Evolutionary conservation across 805 yeast species (phyloP).

Genomic region (Schizosaccharomyces osmophilus): DNA sequence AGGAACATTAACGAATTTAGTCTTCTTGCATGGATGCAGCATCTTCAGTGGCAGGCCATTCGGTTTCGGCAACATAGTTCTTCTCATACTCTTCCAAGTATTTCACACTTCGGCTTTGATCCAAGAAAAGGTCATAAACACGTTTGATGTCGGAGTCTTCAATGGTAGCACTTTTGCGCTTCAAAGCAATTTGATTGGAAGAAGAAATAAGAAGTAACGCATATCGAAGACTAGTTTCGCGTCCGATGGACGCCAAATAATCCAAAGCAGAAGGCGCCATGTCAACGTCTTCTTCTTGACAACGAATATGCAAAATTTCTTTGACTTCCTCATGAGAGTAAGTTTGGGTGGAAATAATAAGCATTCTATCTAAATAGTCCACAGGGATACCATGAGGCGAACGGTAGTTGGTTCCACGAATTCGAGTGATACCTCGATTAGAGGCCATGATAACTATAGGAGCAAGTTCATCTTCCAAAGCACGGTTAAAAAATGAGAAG

Average conservation of each 20-base stretch:
- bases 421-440: conserved; percentile 78
- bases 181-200: conserved; percentile 61
- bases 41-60: conserved; percentile 20
- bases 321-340: conserved; percentile 67
- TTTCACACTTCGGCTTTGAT: conserved; percentile 70
- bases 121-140: conserved; percentile 66
- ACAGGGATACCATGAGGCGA: conserved; percentile 96
- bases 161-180: conserved; percentile 36
- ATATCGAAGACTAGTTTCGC: conserved; percentile 75
- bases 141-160: conserved; percentile 69
- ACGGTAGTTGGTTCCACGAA: conserved; percentile 79
- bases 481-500: conserved; percentile 83
- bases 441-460: conserved; percentile 98
- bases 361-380: conserved; percentile 79
- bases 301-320: conserved; percentile 66
- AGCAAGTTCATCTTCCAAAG: conserved; percentile 85
- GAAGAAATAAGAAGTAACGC: conserved; percentile 80
- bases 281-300: conserved; percentile 83
- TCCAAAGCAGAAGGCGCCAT: conserved; percentile 61
- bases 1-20: not conserved
- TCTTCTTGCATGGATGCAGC: not conserved
- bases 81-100: conserved; percentile 44
- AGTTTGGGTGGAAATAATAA: conserved; percentile 64
- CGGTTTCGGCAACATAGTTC: conserved; percentile 57
- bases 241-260: conserved; percentile 67